Evolutionary conservation across 768 basidiomycete genomes (phyloP).

Genomic region (Mycena belliarum): DNA sequence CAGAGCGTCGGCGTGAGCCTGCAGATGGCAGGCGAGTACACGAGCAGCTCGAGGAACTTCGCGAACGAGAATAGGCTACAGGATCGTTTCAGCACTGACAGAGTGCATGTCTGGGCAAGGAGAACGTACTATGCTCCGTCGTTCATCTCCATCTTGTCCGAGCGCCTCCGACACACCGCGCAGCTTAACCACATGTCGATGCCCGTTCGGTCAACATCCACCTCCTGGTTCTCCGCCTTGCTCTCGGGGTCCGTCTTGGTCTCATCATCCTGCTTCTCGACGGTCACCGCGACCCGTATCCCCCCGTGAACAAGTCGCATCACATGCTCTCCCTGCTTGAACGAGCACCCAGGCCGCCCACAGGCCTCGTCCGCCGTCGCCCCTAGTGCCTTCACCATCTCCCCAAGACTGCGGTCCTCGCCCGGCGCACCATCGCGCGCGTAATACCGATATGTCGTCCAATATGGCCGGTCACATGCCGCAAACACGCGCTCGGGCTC

Average conservation of each 20-base stretch:
- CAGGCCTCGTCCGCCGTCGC: conserved; percentile 2
- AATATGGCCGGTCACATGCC: conserved; percentile 48
- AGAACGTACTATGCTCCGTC: conserved; percentile 54
- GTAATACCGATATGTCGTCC: conserved; percentile 55
- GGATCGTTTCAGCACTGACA: no score
- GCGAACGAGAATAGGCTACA: conserved; percentile 51
- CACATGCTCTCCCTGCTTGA: conserved; percentile 34
- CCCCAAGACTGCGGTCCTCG: conserved; percentile 43
- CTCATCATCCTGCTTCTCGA: conserved; percentile 7
- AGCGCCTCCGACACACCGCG: conserved; percentile 42
- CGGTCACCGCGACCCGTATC: conserved; percentile 28
- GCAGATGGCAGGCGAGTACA: conserved; percentile 45
- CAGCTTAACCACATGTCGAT: conserved; percentile 55
- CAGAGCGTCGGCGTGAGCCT: conserved; percentile 43
- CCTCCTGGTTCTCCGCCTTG: neutral
- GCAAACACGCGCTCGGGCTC: conserved; percentile 18
- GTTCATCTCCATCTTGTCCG: conserved; percentile 37
- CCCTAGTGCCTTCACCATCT: conserved; percentile 37
- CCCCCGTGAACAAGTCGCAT: conserved; percentile 29
- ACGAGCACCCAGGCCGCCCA: conserved; percentile 19
- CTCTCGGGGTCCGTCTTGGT: conserved; percentile 1
- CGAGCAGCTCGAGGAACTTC: conserved; percentile 56
- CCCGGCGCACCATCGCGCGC: conserved; percentile 28
- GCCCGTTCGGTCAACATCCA: neutral
- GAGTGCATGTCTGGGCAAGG: no score